Evolutionary conservation across 768 basidiomycete genomes (phyloP), one percentile per base, ranked within the genome.

Genomic region (Phylloporus rhodoxanthus): DNA sequence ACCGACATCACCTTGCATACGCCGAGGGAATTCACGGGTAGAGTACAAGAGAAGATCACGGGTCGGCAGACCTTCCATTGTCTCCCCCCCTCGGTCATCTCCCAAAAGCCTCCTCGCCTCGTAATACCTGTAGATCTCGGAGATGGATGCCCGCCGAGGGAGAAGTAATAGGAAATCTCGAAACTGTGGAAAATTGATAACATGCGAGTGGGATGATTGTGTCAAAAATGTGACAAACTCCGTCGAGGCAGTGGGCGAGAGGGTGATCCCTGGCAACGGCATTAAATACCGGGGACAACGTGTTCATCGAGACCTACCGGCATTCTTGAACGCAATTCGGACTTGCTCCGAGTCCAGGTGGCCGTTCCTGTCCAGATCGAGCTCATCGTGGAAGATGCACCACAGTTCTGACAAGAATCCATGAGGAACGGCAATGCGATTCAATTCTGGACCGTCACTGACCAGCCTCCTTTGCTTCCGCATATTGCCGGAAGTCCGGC

Each of bases 361-460:
- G 8, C 91, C 92, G 68, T 96, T 90, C 23, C 87, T 79, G 61
- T 96, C 91, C 53, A 91, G 72, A 70, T 95, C 94, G 43, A 96
- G 77, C 59, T 93, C 87, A 61, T 91, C 77, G 56, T 90, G 89
- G 68, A 96, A 96, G 48, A 93, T 83, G 44, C 80, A 74, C 94
- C 94, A 96, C 19, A 96, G 74, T 68, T 95, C 92, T 91, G 50
- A 43, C 37, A 49, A 45, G 39, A 47, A 50, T 46, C 39, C 13
- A 42, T 56, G 51, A 66, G 54, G 56, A 32, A 54, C 40, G 19
- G 25, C 51, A 43, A 44, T 29, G 52, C 19, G 43, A 54, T 38
- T 54, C 45, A 52, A 53, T 28, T 50, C 48, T 47, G 36, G 50
- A 34, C 28, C 42, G 45, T 50, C 50, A 76, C 80, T 61, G 62